Conservation (phyloP, 2,329 filamentous ascomycete genomes). For the Aspergillus fumigatus region DNA sequence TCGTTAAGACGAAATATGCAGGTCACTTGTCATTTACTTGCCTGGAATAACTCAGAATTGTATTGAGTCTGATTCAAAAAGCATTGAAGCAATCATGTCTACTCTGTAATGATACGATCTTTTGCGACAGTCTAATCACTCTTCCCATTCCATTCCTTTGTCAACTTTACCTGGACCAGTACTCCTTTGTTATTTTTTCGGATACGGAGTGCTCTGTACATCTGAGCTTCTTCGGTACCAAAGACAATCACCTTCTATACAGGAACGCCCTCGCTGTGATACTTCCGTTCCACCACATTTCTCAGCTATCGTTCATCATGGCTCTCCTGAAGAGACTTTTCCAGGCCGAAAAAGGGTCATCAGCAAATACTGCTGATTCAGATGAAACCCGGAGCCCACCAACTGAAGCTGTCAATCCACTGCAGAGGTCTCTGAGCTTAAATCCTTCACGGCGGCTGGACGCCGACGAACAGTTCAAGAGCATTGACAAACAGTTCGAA, state of each 20-base stretch:
- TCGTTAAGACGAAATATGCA: not conserved
- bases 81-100: not conserved
- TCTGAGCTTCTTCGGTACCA: not conserved
- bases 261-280: not conserved
- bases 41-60: not conserved
- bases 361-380: constrained; percentile 9
- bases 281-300: not conserved
- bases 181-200: not conserved
- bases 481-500: constrained; percentile 38
- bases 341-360: constrained; percentile 20
- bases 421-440: constrained; percentile 10
- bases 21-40: no score
- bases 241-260: not conserved
- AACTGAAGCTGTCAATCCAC: not conserved
- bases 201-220: not conserved
- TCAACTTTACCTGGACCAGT: not conserved
- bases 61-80: not conserved
- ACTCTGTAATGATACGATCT: not conserved
- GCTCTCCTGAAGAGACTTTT: constrained; percentile 34
- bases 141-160: not conserved
- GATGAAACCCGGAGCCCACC: constrained; percentile 1
- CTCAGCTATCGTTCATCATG: constrained; percentile 18
- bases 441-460: constrained; percentile 18
- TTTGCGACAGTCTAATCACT: not conserved
- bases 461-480: constrained; percentile 31